Evolutionary conservation across 139 green algal species (phyloP), one percentile per base, ranked within the genome.

Genomic region (Micromonas pusilla): DNA sequence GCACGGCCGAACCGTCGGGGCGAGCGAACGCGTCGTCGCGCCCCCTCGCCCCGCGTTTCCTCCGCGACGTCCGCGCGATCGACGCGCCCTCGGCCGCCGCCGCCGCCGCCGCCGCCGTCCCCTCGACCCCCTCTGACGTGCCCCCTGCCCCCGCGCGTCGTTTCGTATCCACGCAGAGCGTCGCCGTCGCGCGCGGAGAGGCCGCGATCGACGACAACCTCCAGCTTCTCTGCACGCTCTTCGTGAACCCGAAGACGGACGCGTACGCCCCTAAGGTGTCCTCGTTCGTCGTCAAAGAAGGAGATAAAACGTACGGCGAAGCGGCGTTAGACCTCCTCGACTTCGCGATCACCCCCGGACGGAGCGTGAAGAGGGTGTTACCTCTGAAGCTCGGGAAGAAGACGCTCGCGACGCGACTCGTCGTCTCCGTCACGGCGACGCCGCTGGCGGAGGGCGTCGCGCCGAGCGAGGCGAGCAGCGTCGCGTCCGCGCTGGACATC

Each of bases 361-460:
- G 25, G 3, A 36, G 36, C 21, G 20, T 75, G 3, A 30, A n/a
- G 1, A 23, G 30, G 37, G 62, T 36, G 68, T n/a, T 75, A 0
- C 68, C 68, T 33, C 25, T 75, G 4, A 75, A 32, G 30, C 37
- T 20, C 5, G 68, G 68, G 5, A 33, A 31, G 25, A 62, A 2
- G 37, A 28, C n/a, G 36, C 33, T 75, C 34, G 9, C 45, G 45
- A 75, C 68, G 37, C 68, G 62, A 19, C 3, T 75, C n/a, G n/a
- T 62, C 25, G 60, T 75, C 30, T 38, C 36, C 1, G 37, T 63
- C 34, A 28, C 3, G 1, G 68, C 68, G 37, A 75, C 38, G 38
- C 68, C 68, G 68, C 3, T 75, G 37, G 37, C 36, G 37, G 68
- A 75, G 38, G 33, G 33, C n/a, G 68, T 75, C 19, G 68, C 37